Evolutionary conservation across 768 basidiomycete species (phyloP).

Genomic region (Xerocomellus chrysenteron): DNA sequence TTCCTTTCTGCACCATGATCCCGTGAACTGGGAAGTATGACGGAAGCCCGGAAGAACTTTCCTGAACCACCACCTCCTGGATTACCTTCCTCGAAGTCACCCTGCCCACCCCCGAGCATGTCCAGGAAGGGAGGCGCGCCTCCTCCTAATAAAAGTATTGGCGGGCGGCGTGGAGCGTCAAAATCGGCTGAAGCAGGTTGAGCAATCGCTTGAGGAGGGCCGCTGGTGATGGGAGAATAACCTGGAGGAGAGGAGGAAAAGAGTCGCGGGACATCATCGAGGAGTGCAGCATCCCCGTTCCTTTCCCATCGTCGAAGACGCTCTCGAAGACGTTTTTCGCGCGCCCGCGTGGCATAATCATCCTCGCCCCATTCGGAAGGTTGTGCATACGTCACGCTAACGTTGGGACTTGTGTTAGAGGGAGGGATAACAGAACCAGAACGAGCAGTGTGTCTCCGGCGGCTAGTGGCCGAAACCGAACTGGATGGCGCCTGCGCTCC

Average conservation of each 20-base stretch:
- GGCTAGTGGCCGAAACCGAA: not conserved
- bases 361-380: conserved; percentile 63
- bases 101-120: conserved; percentile 21
- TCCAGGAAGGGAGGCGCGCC: conserved; percentile 23
- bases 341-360: conserved; percentile 58
- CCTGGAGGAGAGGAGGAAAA: conserved; percentile 28
- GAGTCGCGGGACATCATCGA: conserved; percentile 63
- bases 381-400: not conserved
- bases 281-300: conserved; percentile 50
- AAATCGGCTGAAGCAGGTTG: conserved; percentile 26
- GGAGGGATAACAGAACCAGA: conserved; percentile 24
- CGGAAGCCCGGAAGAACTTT: conserved; percentile 64
- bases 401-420: conserved; percentile 36
- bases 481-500: conserved; percentile 13
- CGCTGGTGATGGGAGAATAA: conserved; percentile 3
- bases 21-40: conserved; percentile 64
- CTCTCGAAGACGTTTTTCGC: conserved; percentile 71
- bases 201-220: conserved; percentile 21
- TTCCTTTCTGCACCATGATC: conserved; percentile 53
- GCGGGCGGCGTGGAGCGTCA: conserved; percentile 21
- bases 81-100: conserved; percentile 17
- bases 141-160: conserved; percentile 27
- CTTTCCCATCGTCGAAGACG: conserved; percentile 76
- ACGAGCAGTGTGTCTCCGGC: conserved; percentile 19
- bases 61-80: conserved; percentile 16